Evolutionary conservation across 2,329 filamentous ascomycete species (phyloP), one percentile per base, ranked within the genome.

Genomic region (Lasiodiplodia hormozganensis): DNA sequence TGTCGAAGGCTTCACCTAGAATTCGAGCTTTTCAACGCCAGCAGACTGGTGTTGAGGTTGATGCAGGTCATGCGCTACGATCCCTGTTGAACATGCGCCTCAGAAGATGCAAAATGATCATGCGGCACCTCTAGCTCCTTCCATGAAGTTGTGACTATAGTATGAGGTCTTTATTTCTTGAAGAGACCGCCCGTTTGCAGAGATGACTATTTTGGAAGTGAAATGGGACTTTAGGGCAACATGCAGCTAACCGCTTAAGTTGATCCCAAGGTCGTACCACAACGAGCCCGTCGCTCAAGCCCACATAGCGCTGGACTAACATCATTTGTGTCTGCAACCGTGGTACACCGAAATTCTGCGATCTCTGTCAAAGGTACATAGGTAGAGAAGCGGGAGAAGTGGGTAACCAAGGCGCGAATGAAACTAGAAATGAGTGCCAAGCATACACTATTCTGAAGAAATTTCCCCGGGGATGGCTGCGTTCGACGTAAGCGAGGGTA

Each of bases 121-220:
- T 34, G 58, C 31, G 60, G 14, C 43, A 64, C 60, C 23, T 49
- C 11, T 36, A 31, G 18, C 5, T 31, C 23, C 43, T 34, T 52
- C 25, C 18, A 64, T n/a, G 60, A 31, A 38, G 38, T 4, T 36
- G 21, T 25, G 14, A 51, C n/a, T 21, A 12, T 8, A 12, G 18
- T 5, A 12, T 52, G 10, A 64, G 10, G 28, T 10, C 3, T 52
- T 25, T 52, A 52, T 64, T 38, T 64, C 6, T 11, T 25, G 18
- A 64, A 52, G 12, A 52, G 43, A 52, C 31, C 47, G 14, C 34
- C 34, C 14, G 60, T 52, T 52, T 64, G 60, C 47, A 34, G 43
- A 25, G 11, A 16, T 40, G 43, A 52, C 60, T 7, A 23, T 49
- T 38, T 52, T 49, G 18, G 28, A 51, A 28, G 40, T 47, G 60